Base-by-base conservation (phyloP, 106 monocot species). In the Allium cepa region DNA sequence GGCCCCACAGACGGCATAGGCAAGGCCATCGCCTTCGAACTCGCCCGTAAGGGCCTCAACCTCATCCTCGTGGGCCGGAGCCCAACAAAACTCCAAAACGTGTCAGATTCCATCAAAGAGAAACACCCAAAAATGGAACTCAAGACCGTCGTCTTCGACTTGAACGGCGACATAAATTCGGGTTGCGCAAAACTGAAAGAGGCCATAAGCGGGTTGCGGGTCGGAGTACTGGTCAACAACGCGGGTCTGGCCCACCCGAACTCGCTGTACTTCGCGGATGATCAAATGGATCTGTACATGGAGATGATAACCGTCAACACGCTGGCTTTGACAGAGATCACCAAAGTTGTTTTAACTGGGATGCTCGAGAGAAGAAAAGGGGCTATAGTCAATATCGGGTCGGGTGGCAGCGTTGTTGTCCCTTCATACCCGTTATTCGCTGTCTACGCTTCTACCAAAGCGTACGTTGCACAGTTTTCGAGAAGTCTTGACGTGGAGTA, bases 1-100 rank as follows among this genome's bases (percentile, higher is more conserved):
- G 95, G 91, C 45, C 64, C 88, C 36, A 91, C 88, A 8, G 91
- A 95, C 73, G 95, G 95, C 45, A 95, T 95, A 75, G 91, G 91
- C 65, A 79, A 65, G 59, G 72, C 76, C 65, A 73, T 95, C 77
- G 87, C 88, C 57, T 82, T 88, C 85, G 87, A 80, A 64, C 73
- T 95, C 69, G 95, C 88, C 27, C 75, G 75, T 26, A 57, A 69
- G 9, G 84, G 83, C 16, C 79, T 95, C 59, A 75, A 76, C 81
- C 61, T 95, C 62, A 76, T 91, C 36, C 91, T 95, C 49, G 95
- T 95, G 12, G 95, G 91, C 49, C 82, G 95, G 17, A 95, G 65
- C 78, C 85, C 85, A 8, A 78, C 79, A 50, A 95, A 88, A 66
- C 85, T 95, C 26, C 13, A 51, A 26, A 61, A 69, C n/a, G 81